These are phyloP conservation scores for Petasospora rhodanensis DNA, from an alignment of 1,139 yeast species.

Conservation along the genomic window DNA sequence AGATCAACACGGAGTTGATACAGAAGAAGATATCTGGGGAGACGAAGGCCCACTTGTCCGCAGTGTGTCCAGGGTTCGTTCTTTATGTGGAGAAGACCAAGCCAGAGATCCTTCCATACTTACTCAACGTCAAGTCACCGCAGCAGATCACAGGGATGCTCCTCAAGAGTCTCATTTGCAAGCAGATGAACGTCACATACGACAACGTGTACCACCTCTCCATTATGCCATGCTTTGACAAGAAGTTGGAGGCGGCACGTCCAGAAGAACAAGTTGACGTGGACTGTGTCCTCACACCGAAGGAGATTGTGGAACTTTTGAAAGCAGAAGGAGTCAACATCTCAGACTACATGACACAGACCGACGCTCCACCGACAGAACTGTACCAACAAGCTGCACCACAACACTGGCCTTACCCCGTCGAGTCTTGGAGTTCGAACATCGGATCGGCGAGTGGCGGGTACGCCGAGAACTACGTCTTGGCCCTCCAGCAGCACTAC, in stretches of 20 bases:
- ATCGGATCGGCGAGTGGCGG: conserved; percentile 90
- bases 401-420: conserved; percentile 51
- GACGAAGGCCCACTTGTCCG: conserved; percentile 41
- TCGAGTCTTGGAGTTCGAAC: conserved; percentile 66
- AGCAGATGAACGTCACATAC: conserved; percentile 33
- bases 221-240: conserved; percentile 96
- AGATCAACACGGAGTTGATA: conserved; percentile 50
- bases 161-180: conserved; percentile 53
- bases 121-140: conserved; percentile 74
- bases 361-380: conserved; percentile 15
- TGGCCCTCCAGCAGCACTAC: conserved; percentile 32
- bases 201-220: conserved; percentile 68
- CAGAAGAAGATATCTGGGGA: conserved; percentile 23
- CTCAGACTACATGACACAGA: conserved; percentile 28
- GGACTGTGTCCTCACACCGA: conserved; percentile 91
- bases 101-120: conserved; percentile 65
- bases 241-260: conserved; percentile 90
- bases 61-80: conserved; percentile 94
- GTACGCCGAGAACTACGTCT: conserved; percentile 61
- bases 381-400: conserved; percentile 23
- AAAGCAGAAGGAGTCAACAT: conserved; percentile 44
- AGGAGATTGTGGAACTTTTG: conserved; percentile 72
- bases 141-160: conserved; percentile 89
- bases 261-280: conserved; percentile 87
- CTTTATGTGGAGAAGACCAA: conserved; percentile 94